Percentiles rank a stretch among this genome's conserved stretches.
phyloP scores from a whole-genome alignment of 129 eudicot genomes.

The Centella asiatica region DNA sequence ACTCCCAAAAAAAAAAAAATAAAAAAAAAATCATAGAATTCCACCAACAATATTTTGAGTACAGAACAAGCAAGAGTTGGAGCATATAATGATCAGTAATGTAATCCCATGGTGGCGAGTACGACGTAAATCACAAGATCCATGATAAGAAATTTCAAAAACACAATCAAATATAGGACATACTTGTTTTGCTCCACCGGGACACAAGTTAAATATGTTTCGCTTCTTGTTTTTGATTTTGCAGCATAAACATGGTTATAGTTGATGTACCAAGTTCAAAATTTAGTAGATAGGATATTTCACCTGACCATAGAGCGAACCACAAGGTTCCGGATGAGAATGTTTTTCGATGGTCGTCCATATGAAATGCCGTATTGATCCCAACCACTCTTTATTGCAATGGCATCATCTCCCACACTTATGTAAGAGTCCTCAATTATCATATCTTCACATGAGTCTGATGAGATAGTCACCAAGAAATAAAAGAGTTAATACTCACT shows the following conservation, averaged over 20 bases:
- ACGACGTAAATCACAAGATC: not conserved
- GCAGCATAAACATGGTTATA: not conserved
- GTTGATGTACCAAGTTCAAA: not conserved
- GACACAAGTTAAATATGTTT: too few relatives aligned
- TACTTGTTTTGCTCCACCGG: too few relatives aligned
- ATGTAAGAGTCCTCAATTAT: conserved; percentile 88
- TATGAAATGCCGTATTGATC: conserved; percentile 90
- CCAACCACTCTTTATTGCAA: conserved; percentile 98
- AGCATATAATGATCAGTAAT: not conserved
- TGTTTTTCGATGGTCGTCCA: conserved; percentile 78
- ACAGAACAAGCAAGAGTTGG: not conserved
- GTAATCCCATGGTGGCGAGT: not conserved
- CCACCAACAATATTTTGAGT: not conserved
- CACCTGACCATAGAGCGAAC: conserved; percentile 96
- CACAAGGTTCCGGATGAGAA: conserved; percentile 80
- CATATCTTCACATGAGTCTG: conserved; percentile 98
- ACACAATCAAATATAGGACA: not conserved
- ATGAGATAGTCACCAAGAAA: conserved; percentile 9
- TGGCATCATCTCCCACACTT: conserved; percentile 91
- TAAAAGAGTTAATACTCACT: not conserved
- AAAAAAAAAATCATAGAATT: too few relatives aligned
- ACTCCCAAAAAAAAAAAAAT: too few relatives aligned
- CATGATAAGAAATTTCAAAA: not conserved
- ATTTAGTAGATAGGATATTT: conserved; percentile 1
- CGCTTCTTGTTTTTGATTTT: too few relatives aligned